Conservation (phyloP, 345 rosid species). For the Luvunga scandens region DNA sequence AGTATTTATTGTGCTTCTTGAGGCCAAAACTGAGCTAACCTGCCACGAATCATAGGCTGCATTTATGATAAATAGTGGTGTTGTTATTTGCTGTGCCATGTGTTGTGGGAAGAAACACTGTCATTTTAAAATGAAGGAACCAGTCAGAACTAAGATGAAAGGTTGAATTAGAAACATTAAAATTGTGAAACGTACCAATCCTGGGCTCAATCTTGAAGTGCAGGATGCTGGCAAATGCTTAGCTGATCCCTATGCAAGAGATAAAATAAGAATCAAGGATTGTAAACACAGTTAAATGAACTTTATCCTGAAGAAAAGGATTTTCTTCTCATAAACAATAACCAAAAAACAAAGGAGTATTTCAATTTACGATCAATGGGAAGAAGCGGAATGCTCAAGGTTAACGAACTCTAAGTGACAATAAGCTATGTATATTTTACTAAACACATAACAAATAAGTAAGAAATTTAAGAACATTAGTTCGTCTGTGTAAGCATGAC, state of each 20-base stretch:
- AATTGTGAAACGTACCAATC: too few relatives aligned
- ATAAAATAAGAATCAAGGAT: neutral
- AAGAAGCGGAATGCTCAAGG: neutral
- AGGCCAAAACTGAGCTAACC: neutral
- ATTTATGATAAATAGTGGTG: too few relatives aligned
- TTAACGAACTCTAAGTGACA: neutral
- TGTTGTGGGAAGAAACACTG: too few relatives aligned
- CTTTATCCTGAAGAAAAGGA: neutral
- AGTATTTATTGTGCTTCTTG: neutral
- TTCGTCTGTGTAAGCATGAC: too few relatives aligned
- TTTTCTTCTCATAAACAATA: neutral
- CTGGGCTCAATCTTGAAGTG: too few relatives aligned
- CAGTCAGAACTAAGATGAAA: too few relatives aligned
- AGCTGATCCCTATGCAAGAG: too few relatives aligned
- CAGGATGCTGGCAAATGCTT: too few relatives aligned
- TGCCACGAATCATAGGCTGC: too few relatives aligned
- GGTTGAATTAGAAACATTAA: too few relatives aligned
- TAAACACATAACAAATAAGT: neutral
- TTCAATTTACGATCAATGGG: neutral
- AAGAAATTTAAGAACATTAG: neutral
- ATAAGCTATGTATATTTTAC: conserved; percentile 5
- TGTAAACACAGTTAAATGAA: neutral
- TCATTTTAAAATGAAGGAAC: neutral
- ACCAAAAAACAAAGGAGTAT: neutral
- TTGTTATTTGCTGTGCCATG: too few relatives aligned